Evolutionary conservation across 1,139 yeast species (phyloP).

Genomic region (Meyerozyma carpophila): DNA sequence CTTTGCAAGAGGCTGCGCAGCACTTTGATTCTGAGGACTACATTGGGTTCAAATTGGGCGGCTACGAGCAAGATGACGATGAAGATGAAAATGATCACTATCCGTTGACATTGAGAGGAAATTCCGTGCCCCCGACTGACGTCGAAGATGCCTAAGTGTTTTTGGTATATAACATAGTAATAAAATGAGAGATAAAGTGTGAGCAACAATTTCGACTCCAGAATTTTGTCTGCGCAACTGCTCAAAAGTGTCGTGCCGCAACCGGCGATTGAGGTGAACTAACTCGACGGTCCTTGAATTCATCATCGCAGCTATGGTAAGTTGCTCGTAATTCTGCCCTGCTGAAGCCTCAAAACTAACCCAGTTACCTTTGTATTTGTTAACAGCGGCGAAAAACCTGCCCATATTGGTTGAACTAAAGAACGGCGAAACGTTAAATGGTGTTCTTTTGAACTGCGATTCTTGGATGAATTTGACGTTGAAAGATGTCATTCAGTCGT

Average conservation of each 20-base stretch:
- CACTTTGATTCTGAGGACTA: constrained; percentile 75
- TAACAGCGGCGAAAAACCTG: constrained; percentile 88
- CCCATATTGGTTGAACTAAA: constrained; percentile 87
- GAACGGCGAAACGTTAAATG: constrained; percentile 86
- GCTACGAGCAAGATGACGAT: constrained; percentile 42
- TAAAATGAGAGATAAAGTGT: background rate
- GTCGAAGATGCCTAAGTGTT: background rate
- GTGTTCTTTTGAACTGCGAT: constrained; percentile 81
- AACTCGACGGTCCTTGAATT: background rate
- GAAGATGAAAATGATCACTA: constrained; percentile 25
- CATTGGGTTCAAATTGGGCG: constrained; percentile 68
- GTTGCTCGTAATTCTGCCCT: background rate
- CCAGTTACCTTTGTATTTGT: constrained; percentile 80
- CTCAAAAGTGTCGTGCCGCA: background rate
- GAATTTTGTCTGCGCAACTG: background rate
- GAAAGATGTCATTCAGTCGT: constrained; percentile 69
- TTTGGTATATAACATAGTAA: background rate
- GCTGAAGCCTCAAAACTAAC: background rate
- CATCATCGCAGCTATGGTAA: background rate
- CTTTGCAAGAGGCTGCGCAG: constrained; percentile 82
- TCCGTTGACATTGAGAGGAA: constrained; percentile 44
- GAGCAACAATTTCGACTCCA: background rate
- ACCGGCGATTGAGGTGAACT: background rate
- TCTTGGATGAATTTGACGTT: constrained; percentile 94
- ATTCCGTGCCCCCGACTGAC: constrained; percentile 33